Conservation (phyloP, 78 protist genomes). For the Dictyostelium purpureum region DNA sequence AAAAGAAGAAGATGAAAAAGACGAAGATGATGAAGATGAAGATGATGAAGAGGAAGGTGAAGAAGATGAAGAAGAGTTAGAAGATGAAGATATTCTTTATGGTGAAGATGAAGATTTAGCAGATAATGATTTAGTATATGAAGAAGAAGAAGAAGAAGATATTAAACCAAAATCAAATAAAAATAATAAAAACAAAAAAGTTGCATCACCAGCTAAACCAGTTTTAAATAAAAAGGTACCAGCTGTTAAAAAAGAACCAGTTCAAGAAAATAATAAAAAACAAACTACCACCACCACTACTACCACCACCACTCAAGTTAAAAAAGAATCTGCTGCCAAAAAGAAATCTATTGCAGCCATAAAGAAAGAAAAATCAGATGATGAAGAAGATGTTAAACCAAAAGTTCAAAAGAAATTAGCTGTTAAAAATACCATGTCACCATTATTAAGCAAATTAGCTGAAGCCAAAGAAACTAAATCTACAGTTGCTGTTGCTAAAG, state of each 20-base stretch:
- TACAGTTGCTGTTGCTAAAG: not conserved
- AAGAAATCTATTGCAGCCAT: not conserved
- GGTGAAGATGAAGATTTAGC: constrained; percentile 66
- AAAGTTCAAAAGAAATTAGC: constrained; percentile 1
- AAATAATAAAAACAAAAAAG: constrained; percentile 13
- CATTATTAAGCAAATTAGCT: not conserved
- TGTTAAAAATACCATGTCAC: not conserved
- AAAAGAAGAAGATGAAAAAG: constrained; percentile 40
- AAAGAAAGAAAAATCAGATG: not conserved
- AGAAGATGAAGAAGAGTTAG: constrained; percentile 21
- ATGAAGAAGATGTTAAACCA: not conserved
- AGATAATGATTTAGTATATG: constrained; percentile 13
- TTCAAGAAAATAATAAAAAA: not conserved
- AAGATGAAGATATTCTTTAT: constrained; percentile 26
- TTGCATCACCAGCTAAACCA: not conserved
- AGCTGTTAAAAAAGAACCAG: not conserved
- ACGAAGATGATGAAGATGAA: constrained; percentile 18
- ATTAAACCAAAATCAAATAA: not conserved
- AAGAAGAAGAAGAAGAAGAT: constrained; percentile 2
- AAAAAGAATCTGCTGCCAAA: constrained; percentile 5
- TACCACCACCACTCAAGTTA: not conserved
- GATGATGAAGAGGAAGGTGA: constrained; percentile 39
- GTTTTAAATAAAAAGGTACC: not conserved
- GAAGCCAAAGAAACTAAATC: not conserved
- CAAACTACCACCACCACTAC: not conserved